phyloP scores from a whole-genome alignment of 257 asterid genomes.

The Rubia yunnanensis region DNA sequence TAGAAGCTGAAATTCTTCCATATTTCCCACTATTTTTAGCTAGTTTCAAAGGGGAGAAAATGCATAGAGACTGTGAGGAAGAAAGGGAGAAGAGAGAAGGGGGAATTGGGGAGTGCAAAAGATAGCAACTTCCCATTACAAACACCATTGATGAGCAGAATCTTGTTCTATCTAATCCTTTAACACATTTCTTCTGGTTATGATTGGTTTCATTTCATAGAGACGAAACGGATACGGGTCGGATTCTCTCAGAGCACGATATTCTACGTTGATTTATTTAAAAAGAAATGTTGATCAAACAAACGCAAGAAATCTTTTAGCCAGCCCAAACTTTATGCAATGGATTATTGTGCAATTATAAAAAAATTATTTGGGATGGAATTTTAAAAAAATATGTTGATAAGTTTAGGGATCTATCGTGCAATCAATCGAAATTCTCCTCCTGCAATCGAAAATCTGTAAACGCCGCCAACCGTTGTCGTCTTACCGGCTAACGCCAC shows the following conservation, averaged over 20 bases:
- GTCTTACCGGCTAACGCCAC: too few relatives aligned
- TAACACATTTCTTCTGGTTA: neutral
- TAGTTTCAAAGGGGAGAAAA: constrained; percentile 23
- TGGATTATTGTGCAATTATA: too few relatives aligned
- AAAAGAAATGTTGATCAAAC: too few relatives aligned
- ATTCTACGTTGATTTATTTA: too few relatives aligned
- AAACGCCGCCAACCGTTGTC: too few relatives aligned
- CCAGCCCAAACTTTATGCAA: too few relatives aligned
- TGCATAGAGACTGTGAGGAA: constrained; percentile 21
- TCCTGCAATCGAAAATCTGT: too few relatives aligned
- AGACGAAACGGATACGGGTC: neutral
- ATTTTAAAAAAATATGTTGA: too few relatives aligned
- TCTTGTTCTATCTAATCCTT: constrained; percentile 1
- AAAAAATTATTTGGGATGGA: too few relatives aligned
- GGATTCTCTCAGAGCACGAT: neutral
- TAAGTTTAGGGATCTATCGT: too few relatives aligned
- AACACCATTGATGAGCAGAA: constrained; percentile 18
- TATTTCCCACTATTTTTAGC: constrained; percentile 20
- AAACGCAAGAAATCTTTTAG: too few relatives aligned
- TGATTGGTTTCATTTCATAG: neutral
- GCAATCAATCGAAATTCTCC: too few relatives aligned
- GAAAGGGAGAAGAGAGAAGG: constrained; percentile 28
- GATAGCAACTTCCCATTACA: constrained; percentile 27
- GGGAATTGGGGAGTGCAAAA: constrained; percentile 27
- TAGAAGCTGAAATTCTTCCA: constrained; percentile 20